Base-by-base conservation (phyloP, 768 basidiomycete species). In the Leucocoprinus leucothites region DNA sequence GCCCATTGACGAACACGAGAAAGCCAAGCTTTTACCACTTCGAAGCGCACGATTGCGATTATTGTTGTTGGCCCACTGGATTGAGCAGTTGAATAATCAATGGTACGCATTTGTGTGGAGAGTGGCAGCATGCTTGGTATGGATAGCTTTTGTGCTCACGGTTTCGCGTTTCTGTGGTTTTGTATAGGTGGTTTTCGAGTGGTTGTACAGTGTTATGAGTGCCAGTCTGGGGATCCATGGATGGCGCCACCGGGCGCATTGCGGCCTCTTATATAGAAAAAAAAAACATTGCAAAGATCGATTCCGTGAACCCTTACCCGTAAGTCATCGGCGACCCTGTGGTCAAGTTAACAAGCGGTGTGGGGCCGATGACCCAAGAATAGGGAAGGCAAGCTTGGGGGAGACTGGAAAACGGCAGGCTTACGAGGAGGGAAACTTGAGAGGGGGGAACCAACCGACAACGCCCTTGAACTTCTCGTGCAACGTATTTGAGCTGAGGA, bases 11-110 rank as follows among this genome's bases (percentile, higher is more conserved):
- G 91, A 96, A 55, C 80, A 85, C 63, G 89, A 94, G 73, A 92
- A 94, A 68, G 76, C 92, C 11, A 89, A 94, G 63, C 79, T 98
- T 8, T 75, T 95, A 9, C 90, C 92, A 0, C 86, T 95, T 49
- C 82, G 85, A 57, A 89, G 84, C 51, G 79, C 90, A 0, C 80
- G 88, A 24, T 74, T 97, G 58, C 79, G 96, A 28, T 72, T 98
- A 51, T 76, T 88, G 53, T 77, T 98, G 62, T 87, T 97, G 56
- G 90, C 91, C 24, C 89, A 93, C 64, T 98, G 96, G 96, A 95
- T 98, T 63, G 93, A 97, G 72, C 74, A 77, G 65, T 67, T 79
- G 42, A 77, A 76, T 63, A 75, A 70, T 65, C 77, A 79, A 61
- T 81, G 79, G 80, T 80, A 73, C 67, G 71, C 69, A 66, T 64